These are phyloP conservation scores for Ceratocystiopsis minuta DNA, from an alignment of 2,329 filamentous ascomycete species.

Conservation along the genomic window DNA sequence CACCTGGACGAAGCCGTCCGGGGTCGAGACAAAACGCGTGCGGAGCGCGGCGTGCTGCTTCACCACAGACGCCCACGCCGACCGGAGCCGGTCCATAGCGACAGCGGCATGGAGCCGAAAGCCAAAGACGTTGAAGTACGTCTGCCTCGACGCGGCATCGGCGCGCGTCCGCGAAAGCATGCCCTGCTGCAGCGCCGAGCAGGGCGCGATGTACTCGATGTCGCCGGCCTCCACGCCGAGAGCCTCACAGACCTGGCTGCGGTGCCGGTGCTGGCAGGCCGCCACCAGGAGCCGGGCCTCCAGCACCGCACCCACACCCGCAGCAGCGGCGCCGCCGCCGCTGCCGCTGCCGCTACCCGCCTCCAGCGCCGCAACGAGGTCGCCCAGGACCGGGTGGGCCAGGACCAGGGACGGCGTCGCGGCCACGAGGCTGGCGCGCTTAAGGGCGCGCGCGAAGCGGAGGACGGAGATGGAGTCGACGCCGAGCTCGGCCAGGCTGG, in stretches of 20 bases:
- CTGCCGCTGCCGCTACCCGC: constrained; percentile 2
- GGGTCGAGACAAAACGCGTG: constrained; percentile 52
- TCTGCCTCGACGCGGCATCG: constrained; percentile 22
- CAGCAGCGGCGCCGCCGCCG: no score
- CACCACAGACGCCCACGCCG: constrained; percentile 40
- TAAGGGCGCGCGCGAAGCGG: constrained; percentile 46
- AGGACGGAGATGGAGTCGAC: constrained; percentile 78
- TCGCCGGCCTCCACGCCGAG: constrained; percentile 31
- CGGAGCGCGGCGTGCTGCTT: constrained; percentile 45
- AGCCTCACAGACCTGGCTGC: constrained; percentile 28
- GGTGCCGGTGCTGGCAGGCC: constrained; percentile 45
- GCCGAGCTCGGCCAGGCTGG: constrained; percentile 70
- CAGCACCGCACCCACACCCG: constrained; percentile 14
- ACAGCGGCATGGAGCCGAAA: constrained; percentile 33
- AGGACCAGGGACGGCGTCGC: constrained; percentile 51
- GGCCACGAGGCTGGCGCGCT: constrained; percentile 43
- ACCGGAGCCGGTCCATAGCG: constrained; percentile 26
- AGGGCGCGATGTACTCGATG: constrained; percentile 62
- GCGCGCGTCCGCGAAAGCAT: constrained; percentile 56
- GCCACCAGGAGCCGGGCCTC: constrained; percentile 42
- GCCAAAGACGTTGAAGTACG: constrained; percentile 65
- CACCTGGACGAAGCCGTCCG: constrained; percentile 61
- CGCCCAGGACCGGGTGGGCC: constrained; percentile 34
- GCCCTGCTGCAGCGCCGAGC: constrained; percentile 71
- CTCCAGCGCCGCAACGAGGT: constrained; percentile 24